Evolutionary conservation across 1,284 basidiomycete species (phyloP), one percentile per base, ranked within the genome.

Genomic region (Apiotrichum brassicae): DNA sequence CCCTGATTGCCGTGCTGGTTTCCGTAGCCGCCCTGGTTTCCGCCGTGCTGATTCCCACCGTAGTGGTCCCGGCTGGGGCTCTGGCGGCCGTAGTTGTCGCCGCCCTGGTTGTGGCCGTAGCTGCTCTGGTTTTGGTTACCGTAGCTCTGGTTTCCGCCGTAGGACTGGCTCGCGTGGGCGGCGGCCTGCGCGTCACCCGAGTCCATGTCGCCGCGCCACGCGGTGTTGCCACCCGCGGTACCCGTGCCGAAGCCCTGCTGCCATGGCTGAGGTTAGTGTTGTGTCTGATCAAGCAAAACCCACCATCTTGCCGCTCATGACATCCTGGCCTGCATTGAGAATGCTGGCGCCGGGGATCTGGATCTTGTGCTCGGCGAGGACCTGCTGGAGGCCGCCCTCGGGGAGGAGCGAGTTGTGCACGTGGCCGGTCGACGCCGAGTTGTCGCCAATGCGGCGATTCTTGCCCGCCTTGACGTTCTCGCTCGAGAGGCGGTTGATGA

Each of bases 381-480:
- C 65, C 25, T 61, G 62, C 54, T 74, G 72, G 18, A 75, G 56
- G 13, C 73, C 73, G 6, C 69, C 68, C 7, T 67, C 62, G 12
- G 66, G 67, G 16, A 70, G 53, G 19, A 65, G 42, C 9, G 52
- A 44, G 51, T 69, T 69, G 55, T 75, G 73, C 0, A 65, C 65
- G 54, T 74, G 71, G 4, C 66, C 70, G 14, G 61, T 59, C 16
- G 44, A 38, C 3, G 54, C 36, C 14, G 60, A 61, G 26, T 51
- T 70, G 52, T 71, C 71, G 3, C 72, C 72, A 6, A 79, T 68
- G 5, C 87, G 81, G 48, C 82, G 79, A 70, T 89, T 89, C 64
- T 82, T 74, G 67, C 87, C 85, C 57, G 81, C 80, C 20, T 82
- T 79, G 12, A 90, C 86, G 9, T 78, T 72, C 14, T 84, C 77